phyloP scores from a whole-genome alignment of 352 stramenopile genomes.

The Sclerospora graminicola region DNA sequence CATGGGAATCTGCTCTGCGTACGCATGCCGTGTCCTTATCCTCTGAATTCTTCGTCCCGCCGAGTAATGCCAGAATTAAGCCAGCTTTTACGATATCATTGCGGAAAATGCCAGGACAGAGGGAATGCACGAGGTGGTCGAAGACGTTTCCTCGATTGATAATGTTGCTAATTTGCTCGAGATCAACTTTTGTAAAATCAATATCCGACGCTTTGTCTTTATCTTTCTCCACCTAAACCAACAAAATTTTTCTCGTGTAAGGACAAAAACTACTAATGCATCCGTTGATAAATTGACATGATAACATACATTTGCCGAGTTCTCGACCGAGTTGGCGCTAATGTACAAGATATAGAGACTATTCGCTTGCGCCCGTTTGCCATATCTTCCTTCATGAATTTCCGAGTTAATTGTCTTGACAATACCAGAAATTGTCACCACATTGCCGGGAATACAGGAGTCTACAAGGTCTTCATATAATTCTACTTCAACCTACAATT shows the following conservation, averaged over 20 bases:
- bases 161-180: conserved; percentile 87
- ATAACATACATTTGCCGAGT: conserved; percentile 35
- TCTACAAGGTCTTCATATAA: conserved; percentile 91
- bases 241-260: not conserved
- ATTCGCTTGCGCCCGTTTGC: conserved; percentile 86
- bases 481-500: conserved; percentile 79
- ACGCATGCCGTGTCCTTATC: conserved; percentile 46
- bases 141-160: conserved; percentile 87
- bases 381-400: conserved; percentile 76
- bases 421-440: conserved; percentile 89
- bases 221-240: conserved; percentile 20
- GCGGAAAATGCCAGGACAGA: conserved; percentile 95
- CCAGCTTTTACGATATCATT: conserved; percentile 97
- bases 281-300: too few species aligned
- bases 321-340: conserved; percentile 85
- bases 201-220: conserved; percentile 50
- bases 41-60: conserved; percentile 77
- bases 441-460: conserved; percentile 91
- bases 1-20: conserved; percentile 90
- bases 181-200: conserved; percentile 86
- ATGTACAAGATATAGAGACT: conserved; percentile 93
- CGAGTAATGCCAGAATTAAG: conserved; percentile 91
- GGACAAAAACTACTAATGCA: too few species aligned
- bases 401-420: conserved; percentile 94
- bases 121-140: conserved; percentile 88